Evolutionary conservation across 2,329 filamentous ascomycete genomes (phyloP).

Genomic region (Cryphonectria japonica): DNA sequence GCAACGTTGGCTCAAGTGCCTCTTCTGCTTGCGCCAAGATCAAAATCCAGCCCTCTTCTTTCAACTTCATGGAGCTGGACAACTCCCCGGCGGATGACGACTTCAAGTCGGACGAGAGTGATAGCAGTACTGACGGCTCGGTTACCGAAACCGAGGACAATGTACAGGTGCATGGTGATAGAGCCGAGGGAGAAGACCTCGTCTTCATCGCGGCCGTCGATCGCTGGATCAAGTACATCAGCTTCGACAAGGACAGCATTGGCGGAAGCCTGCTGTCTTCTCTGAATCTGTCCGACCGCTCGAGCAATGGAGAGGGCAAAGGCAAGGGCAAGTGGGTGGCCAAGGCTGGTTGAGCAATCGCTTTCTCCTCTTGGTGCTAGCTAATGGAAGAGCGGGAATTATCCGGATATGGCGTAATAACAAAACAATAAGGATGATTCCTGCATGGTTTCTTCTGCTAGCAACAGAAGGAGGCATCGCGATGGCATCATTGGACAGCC

Average conservation of each 20-base stretch:
- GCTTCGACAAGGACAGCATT: neutral
- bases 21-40: neutral
- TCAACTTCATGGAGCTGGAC: neutral
- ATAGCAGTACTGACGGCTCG: neutral
- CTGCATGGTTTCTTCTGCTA: neutral
- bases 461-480: neutral
- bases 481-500: neutral
- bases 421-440: neutral
- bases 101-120: neutral
- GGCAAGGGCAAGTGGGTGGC: neutral
- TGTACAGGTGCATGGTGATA: neutral
- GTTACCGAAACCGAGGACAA: neutral
- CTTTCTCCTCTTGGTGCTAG: neutral
- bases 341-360: neutral
- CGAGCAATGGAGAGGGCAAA: neutral
- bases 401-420: neutral
- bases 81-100: neutral
- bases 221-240: neutral
- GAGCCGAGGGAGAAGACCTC: neutral
- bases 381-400: neutral
- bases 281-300: neutral
- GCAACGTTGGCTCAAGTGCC: neutral
- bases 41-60: neutral
- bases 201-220: neutral
- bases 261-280: neutral